These are phyloP conservation scores for Friedmanniomyces simplex DNA, from an alignment of 495 filamentous ascomycete genomes.

Conservation along the genomic window DNA sequence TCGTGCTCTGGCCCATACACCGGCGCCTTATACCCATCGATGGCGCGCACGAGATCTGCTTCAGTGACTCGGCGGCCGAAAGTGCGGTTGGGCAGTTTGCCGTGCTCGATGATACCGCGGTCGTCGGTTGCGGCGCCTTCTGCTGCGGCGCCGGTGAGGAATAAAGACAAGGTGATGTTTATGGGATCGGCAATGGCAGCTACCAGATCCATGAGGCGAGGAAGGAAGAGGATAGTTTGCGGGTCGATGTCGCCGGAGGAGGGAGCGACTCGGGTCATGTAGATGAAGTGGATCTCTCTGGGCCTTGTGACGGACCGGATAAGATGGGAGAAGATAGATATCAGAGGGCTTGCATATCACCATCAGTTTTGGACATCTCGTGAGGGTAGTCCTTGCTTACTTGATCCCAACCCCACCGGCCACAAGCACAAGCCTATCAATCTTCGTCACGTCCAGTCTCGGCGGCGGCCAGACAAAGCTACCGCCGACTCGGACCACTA, in stretches of 20 bases:
- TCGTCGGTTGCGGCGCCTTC: constrained; percentile 1
- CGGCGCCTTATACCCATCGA: constrained; percentile 26
- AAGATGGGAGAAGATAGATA: constrained; percentile 33
- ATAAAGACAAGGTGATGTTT: constrained; percentile 17
- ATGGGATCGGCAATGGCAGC: background rate
- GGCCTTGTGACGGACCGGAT: constrained; percentile 18
- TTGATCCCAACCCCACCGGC: constrained; percentile 84
- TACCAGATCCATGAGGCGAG: constrained; percentile 24
- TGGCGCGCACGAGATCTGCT: constrained; percentile 14
- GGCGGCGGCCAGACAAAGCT: constrained; percentile 67
- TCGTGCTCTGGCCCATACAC: constrained; percentile 36
- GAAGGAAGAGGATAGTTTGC: constrained; percentile 28
- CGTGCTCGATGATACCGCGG: constrained; percentile 11
- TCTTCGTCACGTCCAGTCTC: constrained; percentile 27
- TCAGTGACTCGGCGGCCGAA: constrained; percentile 12
- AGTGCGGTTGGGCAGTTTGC: constrained; percentile 15
- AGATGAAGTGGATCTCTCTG: constrained; percentile 26
- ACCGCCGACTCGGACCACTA: constrained; percentile 65
- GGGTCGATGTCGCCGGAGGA: constrained; percentile 3
- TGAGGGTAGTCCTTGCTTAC: constrained; percentile 33
- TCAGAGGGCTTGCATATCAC: constrained; percentile 26
- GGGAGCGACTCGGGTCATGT: constrained; percentile 24
- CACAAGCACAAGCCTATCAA: constrained; percentile 57
- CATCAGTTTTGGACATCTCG: constrained; percentile 17
- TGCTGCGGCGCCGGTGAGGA: constrained; percentile 10